Evolutionary conservation across 441 rosid genomes (phyloP).

Genomic region (Pelargonium myrrhifolium): DNA sequence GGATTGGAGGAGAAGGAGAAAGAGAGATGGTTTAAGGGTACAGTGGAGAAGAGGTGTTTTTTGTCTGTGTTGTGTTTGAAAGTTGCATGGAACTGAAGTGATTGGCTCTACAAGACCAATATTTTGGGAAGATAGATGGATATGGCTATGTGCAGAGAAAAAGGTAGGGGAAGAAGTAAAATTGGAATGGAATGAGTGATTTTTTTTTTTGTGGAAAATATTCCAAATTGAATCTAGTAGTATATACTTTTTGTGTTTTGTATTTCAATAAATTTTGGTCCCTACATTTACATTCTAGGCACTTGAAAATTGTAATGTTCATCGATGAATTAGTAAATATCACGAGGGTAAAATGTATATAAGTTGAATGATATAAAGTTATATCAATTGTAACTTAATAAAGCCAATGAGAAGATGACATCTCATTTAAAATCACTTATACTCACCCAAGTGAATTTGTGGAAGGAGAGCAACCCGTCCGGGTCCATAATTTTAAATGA

Average conservation of each 20-base stretch:
- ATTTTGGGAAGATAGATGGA: not conserved
- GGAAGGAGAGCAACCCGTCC: too few species aligned
- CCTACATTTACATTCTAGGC: too few species aligned
- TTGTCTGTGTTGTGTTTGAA: not conserved
- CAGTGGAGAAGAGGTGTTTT: not conserved
- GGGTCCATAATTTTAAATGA: too few species aligned
- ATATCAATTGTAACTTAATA: too few species aligned
- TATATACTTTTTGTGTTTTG: not conserved
- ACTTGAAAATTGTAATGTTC: too few species aligned
- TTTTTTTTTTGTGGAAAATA: not conserved
- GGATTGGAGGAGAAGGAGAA: not conserved
- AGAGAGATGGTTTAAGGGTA: not conserved
- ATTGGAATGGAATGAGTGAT: not conserved
- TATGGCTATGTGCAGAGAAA: not conserved
- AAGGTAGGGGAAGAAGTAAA: not conserved
- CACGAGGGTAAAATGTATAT: too few species aligned
- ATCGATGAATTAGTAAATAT: too few species aligned
- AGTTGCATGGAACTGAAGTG: constrained; percentile 2
- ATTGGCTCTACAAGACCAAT: not conserved
- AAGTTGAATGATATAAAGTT: too few species aligned
- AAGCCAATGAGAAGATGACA: too few species aligned
- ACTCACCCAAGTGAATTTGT: too few species aligned
- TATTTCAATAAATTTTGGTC: too few species aligned
- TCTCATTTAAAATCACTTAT: too few species aligned
- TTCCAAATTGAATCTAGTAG: not conserved